Evolutionary conservation across 2,329 filamentous ascomycete genomes (phyloP).

Genomic region (Zasmidium citrigriseum): DNA sequence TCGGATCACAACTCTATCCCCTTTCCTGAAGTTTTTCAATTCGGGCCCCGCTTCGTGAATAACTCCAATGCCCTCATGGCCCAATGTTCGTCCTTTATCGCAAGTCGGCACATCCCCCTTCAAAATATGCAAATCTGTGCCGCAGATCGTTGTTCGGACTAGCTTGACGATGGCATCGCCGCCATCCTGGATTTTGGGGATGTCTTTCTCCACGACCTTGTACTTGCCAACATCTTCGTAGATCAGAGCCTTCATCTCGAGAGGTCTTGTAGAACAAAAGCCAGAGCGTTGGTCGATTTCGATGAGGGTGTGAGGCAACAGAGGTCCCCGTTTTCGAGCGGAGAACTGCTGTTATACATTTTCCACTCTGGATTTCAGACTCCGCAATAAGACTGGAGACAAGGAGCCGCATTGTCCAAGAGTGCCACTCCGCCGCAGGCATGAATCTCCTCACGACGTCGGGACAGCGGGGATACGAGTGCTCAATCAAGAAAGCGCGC

Average conservation of each 20-base stretch:
- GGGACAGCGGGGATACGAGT: not conserved
- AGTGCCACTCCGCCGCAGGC: not conserved
- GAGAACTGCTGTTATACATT: not conserved
- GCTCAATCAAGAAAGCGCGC: not conserved
- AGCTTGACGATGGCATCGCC: slow-evolving; percentile 42
- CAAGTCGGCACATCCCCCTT: slow-evolving; percentile 56
- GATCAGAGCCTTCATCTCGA: slow-evolving; percentile 27
- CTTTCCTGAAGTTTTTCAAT: slow-evolving; percentile 50
- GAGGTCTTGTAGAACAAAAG: not conserved
- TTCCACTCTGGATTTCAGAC: not conserved
- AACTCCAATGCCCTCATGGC: slow-evolving; percentile 57
- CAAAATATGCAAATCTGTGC: slow-evolving; percentile 55
- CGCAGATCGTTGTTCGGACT: slow-evolving; percentile 32
- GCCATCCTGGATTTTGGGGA: slow-evolving; percentile 23
- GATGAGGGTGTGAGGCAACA: not conserved
- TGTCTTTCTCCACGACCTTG: slow-evolving; percentile 28
- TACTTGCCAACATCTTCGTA: slow-evolving; percentile 28
- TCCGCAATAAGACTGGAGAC: not conserved
- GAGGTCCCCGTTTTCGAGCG: not conserved
- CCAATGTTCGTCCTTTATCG: slow-evolving; percentile 49
- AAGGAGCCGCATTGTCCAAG: not conserved
- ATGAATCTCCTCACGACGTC: not conserved
- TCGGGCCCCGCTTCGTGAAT: slow-evolving; percentile 48
- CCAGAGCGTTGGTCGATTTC: too few relatives aligned
- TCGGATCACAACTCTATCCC: slow-evolving; percentile 51